These are phyloP conservation scores for Lentinula sp. DNA, from an alignment of 768 basidiomycete genomes.

Conservation along the genomic window DNA sequence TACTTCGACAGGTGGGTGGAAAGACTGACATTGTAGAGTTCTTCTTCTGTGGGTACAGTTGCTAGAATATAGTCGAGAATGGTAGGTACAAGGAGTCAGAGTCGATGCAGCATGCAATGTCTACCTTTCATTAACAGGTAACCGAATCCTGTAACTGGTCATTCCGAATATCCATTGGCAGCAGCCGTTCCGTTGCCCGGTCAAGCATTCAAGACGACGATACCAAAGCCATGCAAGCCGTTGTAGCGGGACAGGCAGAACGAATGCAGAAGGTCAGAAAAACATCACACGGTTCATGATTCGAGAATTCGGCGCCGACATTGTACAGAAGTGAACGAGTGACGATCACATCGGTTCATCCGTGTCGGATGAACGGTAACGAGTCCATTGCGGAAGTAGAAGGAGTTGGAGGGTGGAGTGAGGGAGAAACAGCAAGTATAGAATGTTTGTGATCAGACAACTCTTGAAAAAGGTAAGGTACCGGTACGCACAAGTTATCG, in stretches of 20 bases:
- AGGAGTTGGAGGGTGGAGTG: not conserved
- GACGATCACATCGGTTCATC: too few relatives aligned
- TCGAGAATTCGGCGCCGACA: too few relatives aligned
- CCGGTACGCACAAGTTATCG: slow-evolving; percentile 39
- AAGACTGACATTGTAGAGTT: slow-evolving; percentile 42
- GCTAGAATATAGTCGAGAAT: slow-evolving; percentile 20
- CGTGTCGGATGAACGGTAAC: too few relatives aligned
- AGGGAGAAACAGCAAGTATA: not conserved
- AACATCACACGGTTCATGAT: not conserved
- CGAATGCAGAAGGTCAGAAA: not conserved
- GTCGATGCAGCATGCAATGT: not conserved
- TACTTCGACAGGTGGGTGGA: not conserved
- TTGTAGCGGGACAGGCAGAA: not conserved
- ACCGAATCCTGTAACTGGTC: slow-evolving; percentile 47
- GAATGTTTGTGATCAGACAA: not conserved
- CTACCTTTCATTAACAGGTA: slow-evolving; percentile 57
- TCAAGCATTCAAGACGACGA: not conserved
- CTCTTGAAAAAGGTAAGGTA: not conserved
- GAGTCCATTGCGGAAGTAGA: too few relatives aligned
- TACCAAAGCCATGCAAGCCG: not conserved
- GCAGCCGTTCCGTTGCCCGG: not conserved
- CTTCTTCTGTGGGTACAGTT: slow-evolving; percentile 47
- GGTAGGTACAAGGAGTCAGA: not conserved
- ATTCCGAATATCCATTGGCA: not conserved
- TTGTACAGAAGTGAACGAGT: not conserved